Percentiles rank a stretch among this genome's conserved stretches.
phyloP scores from a whole-genome alignment of 495 filamentous ascomycete genomes.

The Polyplosphaeria fusca region DNA sequence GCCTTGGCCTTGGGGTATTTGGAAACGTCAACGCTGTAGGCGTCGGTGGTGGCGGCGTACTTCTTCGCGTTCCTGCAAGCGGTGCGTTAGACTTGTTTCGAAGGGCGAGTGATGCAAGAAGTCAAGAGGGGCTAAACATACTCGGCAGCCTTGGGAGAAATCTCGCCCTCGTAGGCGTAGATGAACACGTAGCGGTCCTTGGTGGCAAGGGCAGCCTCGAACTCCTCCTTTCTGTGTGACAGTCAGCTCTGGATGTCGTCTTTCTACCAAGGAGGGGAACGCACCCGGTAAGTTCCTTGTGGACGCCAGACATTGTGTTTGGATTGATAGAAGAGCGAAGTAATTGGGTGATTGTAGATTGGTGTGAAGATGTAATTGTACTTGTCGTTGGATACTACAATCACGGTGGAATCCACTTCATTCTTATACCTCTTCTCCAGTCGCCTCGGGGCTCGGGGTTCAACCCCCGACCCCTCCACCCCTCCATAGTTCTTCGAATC shows the following conservation, averaged over 20 bases:
- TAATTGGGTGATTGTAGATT: not conserved
- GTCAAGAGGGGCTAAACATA: conserved; percentile 16
- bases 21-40: conserved; percentile 31
- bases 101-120: not conserved
- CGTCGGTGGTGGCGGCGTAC: conserved; percentile 28
- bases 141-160: conserved; percentile 31
- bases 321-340: not conserved
- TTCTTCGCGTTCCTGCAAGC: conserved; percentile 24
- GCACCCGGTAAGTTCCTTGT: conserved; percentile 34
- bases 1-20: conserved; percentile 29
- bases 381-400: not conserved
- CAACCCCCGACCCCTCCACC: not conserved
- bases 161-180: conserved; percentile 30
- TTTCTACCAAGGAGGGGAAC: not conserved
- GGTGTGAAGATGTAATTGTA: not conserved
- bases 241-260: not conserved
- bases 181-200: conserved; percentile 36
- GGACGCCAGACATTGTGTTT: conserved; percentile 16
- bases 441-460: not conserved
- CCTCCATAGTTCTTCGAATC: not conserved
- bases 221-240: conserved; percentile 30
- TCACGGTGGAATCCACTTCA: not conserved
- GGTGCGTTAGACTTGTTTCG: not conserved
- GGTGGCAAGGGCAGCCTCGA: conserved; percentile 31
- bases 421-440: not conserved